Evolutionary conservation across 768 basidiomycete species (phyloP).

Genomic region (Tylopilus felleus): DNA sequence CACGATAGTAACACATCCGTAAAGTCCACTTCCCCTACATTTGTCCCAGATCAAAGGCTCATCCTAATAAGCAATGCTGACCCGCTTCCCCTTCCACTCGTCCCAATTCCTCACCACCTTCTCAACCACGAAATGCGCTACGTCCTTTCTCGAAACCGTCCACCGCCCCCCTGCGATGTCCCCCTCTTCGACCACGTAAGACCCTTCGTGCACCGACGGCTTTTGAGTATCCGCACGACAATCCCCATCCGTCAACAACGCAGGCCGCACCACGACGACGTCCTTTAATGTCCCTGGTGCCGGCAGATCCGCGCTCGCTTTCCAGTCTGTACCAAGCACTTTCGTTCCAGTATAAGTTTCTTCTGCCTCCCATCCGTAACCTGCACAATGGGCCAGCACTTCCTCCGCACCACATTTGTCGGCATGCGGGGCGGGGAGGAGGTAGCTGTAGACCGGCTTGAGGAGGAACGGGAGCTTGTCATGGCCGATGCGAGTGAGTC

Average conservation of each 20-base stretch:
- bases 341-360: conserved; percentile 39
- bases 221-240: conserved; percentile 30
- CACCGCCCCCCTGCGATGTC: conserved; percentile 42
- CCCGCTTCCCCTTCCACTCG: conserved; percentile 48
- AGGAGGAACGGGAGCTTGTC: conserved; percentile 44
- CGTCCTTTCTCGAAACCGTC: conserved; percentile 60
- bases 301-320: conserved; percentile 34
- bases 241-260: conserved; percentile 55
- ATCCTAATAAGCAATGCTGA: conserved; percentile 49
- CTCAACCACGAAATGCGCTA: conserved; percentile 62
- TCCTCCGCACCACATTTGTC: conserved; percentile 65
- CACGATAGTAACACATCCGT: too few species aligned
- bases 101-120: conserved; percentile 46
- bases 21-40: too few species aligned
- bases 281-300: conserved; percentile 41
- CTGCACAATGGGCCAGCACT: conserved; percentile 44
- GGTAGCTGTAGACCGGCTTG: conserved; percentile 46
- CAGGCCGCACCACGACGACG: conserved; percentile 50
- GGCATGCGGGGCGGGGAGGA: conserved; percentile 45
- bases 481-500: conserved; percentile 47
- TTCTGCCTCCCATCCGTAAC: conserved; percentile 50
- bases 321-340: conserved; percentile 48
- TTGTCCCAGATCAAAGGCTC: too few species aligned
- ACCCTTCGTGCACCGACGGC: conserved; percentile 14
- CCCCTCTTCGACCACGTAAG: conserved; percentile 44